These are phyloP conservation scores for Nakazawaea laoshanensis DNA, from an alignment of 805 yeast genomes.

Conservation along the genomic window DNA sequence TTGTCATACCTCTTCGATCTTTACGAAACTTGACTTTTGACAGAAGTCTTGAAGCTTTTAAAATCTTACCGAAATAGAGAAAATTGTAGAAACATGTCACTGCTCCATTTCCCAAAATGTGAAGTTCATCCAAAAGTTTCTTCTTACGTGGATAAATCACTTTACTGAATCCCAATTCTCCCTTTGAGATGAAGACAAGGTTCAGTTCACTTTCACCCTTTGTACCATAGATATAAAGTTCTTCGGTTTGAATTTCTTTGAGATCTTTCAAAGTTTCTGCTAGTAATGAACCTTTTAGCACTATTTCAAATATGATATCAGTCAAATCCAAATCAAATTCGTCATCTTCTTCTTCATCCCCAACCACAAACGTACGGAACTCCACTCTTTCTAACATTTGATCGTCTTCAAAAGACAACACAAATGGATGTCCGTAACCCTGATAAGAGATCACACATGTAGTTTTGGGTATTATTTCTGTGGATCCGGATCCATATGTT, in stretches of 20 bases:
- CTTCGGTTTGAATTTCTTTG: constrained; percentile 44
- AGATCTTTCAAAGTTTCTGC: constrained; percentile 47
- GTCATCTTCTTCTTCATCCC: constrained; percentile 11
- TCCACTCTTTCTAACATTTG: constrained; percentile 48
- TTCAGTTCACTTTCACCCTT: constrained; percentile 20
- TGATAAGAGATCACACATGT: constrained; percentile 43
- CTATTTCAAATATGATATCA: constrained; percentile 38
- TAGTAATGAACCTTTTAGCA: constrained; percentile 44
- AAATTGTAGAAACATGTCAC: constrained; percentile 44
- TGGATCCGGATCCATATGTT: not conserved
- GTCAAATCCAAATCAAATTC: constrained; percentile 29
- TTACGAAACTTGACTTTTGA: constrained; percentile 45
- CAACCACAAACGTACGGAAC: constrained; percentile 35
- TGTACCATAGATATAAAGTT: constrained; percentile 37
- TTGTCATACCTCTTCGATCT: constrained; percentile 38
- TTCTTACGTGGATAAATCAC: constrained; percentile 57
- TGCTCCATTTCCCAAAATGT: constrained; percentile 20
- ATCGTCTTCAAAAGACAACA: constrained; percentile 45
- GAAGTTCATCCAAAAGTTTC: constrained; percentile 53
- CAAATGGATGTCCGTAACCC: constrained; percentile 45
- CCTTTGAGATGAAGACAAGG: constrained; percentile 53
- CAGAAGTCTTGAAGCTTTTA: constrained; percentile 41
- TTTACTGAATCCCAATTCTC: constrained; percentile 68
- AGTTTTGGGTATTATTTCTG: constrained; percentile 13
- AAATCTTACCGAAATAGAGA: constrained; percentile 34